phyloP scores from a whole-genome alignment of 2,329 filamentous ascomycete genomes.

The Claviceps capensis region DNA sequence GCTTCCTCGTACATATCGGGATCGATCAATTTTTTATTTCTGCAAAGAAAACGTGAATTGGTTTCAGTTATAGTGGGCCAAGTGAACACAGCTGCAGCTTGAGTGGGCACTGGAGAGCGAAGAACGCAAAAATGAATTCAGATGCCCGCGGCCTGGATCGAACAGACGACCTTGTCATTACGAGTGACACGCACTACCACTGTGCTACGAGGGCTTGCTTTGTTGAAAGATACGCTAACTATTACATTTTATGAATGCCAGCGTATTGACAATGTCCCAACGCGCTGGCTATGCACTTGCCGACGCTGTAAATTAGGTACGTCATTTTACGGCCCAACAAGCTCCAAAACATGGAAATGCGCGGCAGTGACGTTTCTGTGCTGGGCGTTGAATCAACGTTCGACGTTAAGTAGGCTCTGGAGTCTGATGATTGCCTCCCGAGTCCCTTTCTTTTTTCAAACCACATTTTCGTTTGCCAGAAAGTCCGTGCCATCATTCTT shows the following conservation, averaged over 20 bases:
- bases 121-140: neutral
- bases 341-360: too few relatives aligned
- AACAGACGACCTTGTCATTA: conserved; percentile 1
- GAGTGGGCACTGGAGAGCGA: too few relatives aligned
- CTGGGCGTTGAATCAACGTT: too few relatives aligned
- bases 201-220: neutral
- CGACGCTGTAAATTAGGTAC: too few relatives aligned
- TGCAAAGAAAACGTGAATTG: too few relatives aligned
- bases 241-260: neutral
- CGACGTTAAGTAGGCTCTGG: too few relatives aligned
- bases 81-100: too few relatives aligned
- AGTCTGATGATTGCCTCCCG: neutral
- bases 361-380: too few relatives aligned
- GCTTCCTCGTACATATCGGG: too few relatives aligned
- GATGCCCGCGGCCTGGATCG: neutral
- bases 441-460: neutral
- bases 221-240: neutral
- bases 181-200: conserved; percentile 1
- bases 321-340: too few relatives aligned
- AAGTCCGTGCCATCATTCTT: neutral
- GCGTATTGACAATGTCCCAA: neutral
- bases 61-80: too few relatives aligned
- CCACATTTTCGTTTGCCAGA: neutral
- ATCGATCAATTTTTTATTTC: too few relatives aligned
- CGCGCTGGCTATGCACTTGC: neutral